Base-by-base conservation (phyloP, 805 yeast genomes). In the Groenewaldozyma salmanticensis region DNA sequence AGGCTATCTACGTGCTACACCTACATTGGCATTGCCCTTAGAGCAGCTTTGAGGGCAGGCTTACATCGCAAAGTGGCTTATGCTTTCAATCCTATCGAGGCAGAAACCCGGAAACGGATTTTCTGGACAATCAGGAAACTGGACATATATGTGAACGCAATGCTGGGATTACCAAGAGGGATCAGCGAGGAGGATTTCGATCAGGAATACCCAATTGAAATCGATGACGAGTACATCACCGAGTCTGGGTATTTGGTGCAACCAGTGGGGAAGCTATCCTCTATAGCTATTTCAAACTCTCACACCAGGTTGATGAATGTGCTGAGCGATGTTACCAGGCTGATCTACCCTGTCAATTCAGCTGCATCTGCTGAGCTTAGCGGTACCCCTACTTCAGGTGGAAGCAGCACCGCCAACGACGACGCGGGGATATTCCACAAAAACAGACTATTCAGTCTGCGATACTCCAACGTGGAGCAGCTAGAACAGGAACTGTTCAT, bases 51-150 rank as follows among this genome's bases (percentile, higher is more conserved):
- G 35, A 72, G 87, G 49, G 86, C 84, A 50, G 95, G 95, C 0
- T 64, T 85, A 16, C 95, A 87, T 59, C 65, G 94, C 47, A 81
- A 79, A 55, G 68, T 85, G 27, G 66, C 76, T 33, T 68, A 75
- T 49, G 70, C 58, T 13, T 76, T 77, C 50, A 81, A 81, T 50
- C 88, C 88, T 1, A 77, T 87, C 27, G 94, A 84, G 55, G 66
- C 77, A 31, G 95, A 88, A 54, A 81, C 84, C 1, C 68, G 94
- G 45, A 87, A 86, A 59, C 68, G 96, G 44, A 62, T 88, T 33
- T 87, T 87, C 58, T 87, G 90, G 83, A 81, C 95, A 1, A 79
- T 87, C 47, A 81, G 83, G 58, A 87, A 87, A 58, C 81, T 86
- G 81, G 96, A 88, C 55, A 77, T 85, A 34, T 87, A 88, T 57